Percentiles rank a stretch among this genome's conserved stretches.
These are phyloP conservation scores for Pichia paraexigua DNA, from an alignment of 805 yeast species.

Conservation along the genomic window DNA sequence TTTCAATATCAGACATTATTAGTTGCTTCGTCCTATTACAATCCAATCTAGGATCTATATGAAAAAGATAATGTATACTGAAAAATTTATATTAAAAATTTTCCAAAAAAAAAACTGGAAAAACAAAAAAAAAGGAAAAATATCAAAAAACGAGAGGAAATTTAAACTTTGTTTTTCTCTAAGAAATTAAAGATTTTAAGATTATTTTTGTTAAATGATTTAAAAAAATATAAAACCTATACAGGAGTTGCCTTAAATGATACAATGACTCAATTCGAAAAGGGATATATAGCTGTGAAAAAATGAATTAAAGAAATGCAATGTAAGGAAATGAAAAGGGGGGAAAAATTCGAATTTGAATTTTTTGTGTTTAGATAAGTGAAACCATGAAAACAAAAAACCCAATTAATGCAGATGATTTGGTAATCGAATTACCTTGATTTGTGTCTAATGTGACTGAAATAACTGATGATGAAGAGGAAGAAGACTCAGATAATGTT, in stretches of 20 bases:
- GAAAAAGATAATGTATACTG: background rate
- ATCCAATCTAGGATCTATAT: background rate
- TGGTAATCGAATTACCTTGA: background rate
- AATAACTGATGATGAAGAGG: background rate
- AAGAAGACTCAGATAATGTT: background rate
- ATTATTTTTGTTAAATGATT: background rate
- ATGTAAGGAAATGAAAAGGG: background rate
- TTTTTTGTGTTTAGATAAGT: background rate
- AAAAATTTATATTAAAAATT: background rate
- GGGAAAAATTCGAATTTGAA: background rate
- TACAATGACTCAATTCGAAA: background rate
- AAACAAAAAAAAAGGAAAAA: too few relatives aligned
- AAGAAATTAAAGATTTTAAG: too few relatives aligned
- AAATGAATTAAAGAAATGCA: background rate
- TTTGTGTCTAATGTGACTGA: background rate
- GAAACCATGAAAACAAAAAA: background rate
- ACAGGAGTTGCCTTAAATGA: background rate
- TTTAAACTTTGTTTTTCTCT: too few relatives aligned
- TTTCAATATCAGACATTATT: conserved; percentile 21
- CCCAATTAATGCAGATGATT: background rate
- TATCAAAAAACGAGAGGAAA: background rate
- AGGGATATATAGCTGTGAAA: background rate
- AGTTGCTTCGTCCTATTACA: background rate
- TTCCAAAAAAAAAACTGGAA: background rate
- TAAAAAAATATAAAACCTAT: background rate